Evolutionary conservation across 345 rosid species (phyloP).

Genomic region (Murraya paniculata): DNA sequence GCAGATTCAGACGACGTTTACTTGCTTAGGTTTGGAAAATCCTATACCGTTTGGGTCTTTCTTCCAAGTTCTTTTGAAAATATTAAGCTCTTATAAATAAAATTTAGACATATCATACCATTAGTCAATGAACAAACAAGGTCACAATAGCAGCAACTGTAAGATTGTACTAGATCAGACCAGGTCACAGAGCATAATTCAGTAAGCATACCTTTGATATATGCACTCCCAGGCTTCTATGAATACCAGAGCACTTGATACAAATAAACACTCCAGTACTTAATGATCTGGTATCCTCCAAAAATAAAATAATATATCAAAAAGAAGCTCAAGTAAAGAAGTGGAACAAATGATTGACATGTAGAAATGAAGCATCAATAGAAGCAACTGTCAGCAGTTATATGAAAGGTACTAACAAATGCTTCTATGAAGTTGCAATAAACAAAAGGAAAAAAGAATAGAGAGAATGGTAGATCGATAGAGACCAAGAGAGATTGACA

Average conservation of each 20-base stretch:
- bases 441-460: neutral
- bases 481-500: too few species aligned
- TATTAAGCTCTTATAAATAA: neutral
- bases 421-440: neutral
- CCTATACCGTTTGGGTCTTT: too few species aligned
- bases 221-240: constrained; percentile 98
- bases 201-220: constrained; percentile 69
- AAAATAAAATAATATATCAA: constrained; percentile 17
- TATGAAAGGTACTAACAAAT: constrained; percentile 1
- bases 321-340: constrained; percentile 9
- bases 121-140: neutral
- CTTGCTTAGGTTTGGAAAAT: neutral
- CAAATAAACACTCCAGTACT: constrained; percentile 83
- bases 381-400: neutral
- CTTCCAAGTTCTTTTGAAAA: neutral
- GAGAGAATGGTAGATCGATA: neutral
- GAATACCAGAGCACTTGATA: constrained; percentile 97
- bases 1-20: neutral
- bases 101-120: neutral
- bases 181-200: neutral
- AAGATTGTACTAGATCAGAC: neutral
- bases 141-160: neutral
- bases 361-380: neutral
- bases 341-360: neutral
- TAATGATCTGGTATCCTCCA: constrained; percentile 59